Conservation (phyloP, 2,329 filamentous ascomycete genomes). For the Hymenoscyphus albidus region DNA sequence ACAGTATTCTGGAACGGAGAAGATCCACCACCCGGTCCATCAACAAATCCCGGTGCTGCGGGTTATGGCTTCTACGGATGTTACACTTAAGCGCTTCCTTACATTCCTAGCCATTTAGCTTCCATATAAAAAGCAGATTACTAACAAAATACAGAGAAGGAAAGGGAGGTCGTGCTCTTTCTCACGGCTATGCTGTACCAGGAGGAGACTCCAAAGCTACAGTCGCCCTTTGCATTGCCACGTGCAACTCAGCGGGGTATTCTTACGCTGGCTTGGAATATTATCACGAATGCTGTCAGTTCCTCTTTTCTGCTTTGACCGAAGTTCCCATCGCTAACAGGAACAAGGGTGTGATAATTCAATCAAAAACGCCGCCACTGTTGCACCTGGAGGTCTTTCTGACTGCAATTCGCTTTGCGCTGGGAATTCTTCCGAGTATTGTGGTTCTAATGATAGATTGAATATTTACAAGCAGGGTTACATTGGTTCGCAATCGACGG, state of each 20-base stretch:
- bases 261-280: constrained; percentile 45
- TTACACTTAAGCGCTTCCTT: constrained; percentile 21
- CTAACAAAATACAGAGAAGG: constrained; percentile 21
- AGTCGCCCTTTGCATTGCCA: constrained; percentile 21
- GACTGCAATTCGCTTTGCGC: constrained; percentile 31
- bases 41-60: constrained; percentile 22
- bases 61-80: constrained; percentile 23
- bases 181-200: constrained; percentile 18
- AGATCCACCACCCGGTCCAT: constrained; percentile 17
- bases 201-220: constrained; percentile 23
- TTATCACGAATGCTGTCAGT: constrained; percentile 41
- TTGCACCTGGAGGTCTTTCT: constrained; percentile 23
- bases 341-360: constrained; percentile 18
- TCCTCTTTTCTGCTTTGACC: background rate
- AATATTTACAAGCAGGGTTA: constrained; percentile 24
- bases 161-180: constrained; percentile 18
- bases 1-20: constrained; percentile 30
- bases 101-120: background rate
- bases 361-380: constrained; percentile 16
- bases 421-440: constrained; percentile 30
- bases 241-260: constrained; percentile 32
- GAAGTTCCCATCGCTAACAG: background rate
- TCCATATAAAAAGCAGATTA: background rate
- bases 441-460: constrained; percentile 25
- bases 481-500: constrained; percentile 7